Evolutionary conservation across 345 rosid genomes (phyloP), one percentile per base, ranked within the genome.

Genomic region (Firmiana major): DNA sequence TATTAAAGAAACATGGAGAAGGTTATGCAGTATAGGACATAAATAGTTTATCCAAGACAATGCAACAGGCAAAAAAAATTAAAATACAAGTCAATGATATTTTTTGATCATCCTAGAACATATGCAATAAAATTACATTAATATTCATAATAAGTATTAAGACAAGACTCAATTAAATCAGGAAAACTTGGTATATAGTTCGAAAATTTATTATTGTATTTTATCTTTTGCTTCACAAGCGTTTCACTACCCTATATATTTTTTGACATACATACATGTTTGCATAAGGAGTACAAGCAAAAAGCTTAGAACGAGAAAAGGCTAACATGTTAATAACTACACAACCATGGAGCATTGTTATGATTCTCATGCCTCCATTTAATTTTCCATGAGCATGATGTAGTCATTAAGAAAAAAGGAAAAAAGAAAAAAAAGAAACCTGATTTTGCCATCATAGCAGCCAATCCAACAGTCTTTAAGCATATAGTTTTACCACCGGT

Each of bases 401-500:
- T 42, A 49, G 26, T 71, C 24, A 71, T 17, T 53, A 15, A 31
- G 15, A 28, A 54, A 40, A 40, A 46, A 64, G 19, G 24, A 10
- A 71, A 60, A 72, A 63, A 65, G 5, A 71, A 60, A 72, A 63
- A 65, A 75, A 36, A 6, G 49, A 75, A 70, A 91, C 99, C 99
- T 84, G 97, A 89, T 87, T 92, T 93, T 74, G 96, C 97, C 99
- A 95, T 95, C 93, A 95, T 84, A 74, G 94, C 90, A 72, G 94
- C 96, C 86, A 95, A 90, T 85, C 97, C 99, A 81, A 92, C 82
- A 46, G 99, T 92, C 88, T 95, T 95, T 66, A 95, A 86, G 89
- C 93, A 90, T 70, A 90, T 89, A 58, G 98, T 95, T 90, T 93
- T 93, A 68, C 99, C 98, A 65, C 99, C 99, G 8, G 97, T 95